Base-by-base conservation (phyloP, 1,284 basidiomycete genomes). In the Porodaedalea pini region DNA sequence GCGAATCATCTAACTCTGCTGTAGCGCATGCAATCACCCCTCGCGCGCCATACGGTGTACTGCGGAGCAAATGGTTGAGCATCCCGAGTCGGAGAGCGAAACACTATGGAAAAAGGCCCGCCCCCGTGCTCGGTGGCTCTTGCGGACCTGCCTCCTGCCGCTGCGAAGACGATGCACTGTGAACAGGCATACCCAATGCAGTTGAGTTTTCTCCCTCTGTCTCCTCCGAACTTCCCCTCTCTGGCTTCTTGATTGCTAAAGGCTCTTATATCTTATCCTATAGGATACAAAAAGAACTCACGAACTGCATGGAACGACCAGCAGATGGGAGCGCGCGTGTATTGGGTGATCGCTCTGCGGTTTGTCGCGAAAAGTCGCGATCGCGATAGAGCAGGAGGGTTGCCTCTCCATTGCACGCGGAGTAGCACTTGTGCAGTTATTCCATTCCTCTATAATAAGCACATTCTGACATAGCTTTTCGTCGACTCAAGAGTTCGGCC, bases 111-210 rank as follows among this genome's bases (percentile, higher is more conserved):
- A 52, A 52, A 41, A 27, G n/a, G 15, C 21, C 37, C 51, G 51
- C 37, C 8, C 29, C 37, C 51, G 51, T 27, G 37, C 37, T 52
- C 51, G 51, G 51, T 29, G 51, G 37, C 34, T 52, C 51, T 52
- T 52, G 23, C 11, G 19, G 37, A 31, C 37, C 27, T 4, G 15
- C n/a, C 37, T 27, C 36, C 25, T 36, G 13, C 32, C 11, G 17
- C 15, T 25, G 13, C 48, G 48, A 39, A 36, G n/a, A 19, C 31
- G 31, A 39, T 27, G 31, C 32, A 37, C 29, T 45, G 29, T 23
- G 41, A 45, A 34, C 25, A 19, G 3, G 3, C 29, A 21, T 43
- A 34, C 51, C 51, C 15, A 21, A 44, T 29, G 17, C n/a, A 37
- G 51, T 4, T 32, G 15, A 27, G 3, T 31, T 47, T 47, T 47